These are phyloP conservation scores for Phytophthora sp. DNA, from an alignment of 352 stramenopile genomes.

Conservation along the genomic window DNA sequence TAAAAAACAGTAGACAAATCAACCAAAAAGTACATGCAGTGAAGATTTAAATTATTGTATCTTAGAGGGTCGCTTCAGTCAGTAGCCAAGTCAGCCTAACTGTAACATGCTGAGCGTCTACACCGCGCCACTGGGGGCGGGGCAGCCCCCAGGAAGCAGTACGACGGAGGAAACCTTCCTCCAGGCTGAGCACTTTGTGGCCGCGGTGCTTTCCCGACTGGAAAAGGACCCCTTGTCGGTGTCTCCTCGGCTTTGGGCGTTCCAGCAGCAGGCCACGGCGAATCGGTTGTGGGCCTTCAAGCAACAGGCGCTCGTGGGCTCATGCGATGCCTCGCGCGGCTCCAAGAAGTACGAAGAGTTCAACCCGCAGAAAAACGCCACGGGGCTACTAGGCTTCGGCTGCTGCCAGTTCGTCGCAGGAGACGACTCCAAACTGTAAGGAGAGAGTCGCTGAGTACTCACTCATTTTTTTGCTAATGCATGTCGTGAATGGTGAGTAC, in stretches of 20 bases:
- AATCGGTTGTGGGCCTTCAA: slow-evolving; percentile 62
- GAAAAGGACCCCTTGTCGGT: slow-evolving; percentile 56
- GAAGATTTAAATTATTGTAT: not conserved
- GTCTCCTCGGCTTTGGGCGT: slow-evolving; percentile 49
- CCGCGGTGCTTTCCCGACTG: slow-evolving; percentile 62
- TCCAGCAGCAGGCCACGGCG: slow-evolving; percentile 45
- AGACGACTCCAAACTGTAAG: slow-evolving; percentile 63
- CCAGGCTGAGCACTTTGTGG: slow-evolving; percentile 61
- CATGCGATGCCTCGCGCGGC: slow-evolving; percentile 62
- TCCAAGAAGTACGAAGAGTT: slow-evolving; percentile 50
- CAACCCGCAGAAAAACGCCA: slow-evolving; percentile 19
- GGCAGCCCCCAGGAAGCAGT: slow-evolving; percentile 24
- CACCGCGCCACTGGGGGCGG: not conserved
- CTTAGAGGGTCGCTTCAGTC: not conserved
- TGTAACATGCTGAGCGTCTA: slow-evolving; percentile 27
- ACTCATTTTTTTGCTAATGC: too few relatives aligned
- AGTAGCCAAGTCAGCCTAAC: slow-evolving; percentile 1
- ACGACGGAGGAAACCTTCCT: slow-evolving; percentile 42
- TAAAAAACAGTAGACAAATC: not conserved
- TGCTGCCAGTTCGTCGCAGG: slow-evolving; percentile 55
- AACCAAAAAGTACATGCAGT: not conserved
- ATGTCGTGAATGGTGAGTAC: not conserved
- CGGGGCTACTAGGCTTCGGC: slow-evolving; percentile 12
- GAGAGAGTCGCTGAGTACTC: too few relatives aligned
- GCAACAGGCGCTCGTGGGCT: slow-evolving; percentile 64